phyloP scores from a whole-genome alignment of 768 basidiomycete species.

The Russula dissimulans region DNA sequence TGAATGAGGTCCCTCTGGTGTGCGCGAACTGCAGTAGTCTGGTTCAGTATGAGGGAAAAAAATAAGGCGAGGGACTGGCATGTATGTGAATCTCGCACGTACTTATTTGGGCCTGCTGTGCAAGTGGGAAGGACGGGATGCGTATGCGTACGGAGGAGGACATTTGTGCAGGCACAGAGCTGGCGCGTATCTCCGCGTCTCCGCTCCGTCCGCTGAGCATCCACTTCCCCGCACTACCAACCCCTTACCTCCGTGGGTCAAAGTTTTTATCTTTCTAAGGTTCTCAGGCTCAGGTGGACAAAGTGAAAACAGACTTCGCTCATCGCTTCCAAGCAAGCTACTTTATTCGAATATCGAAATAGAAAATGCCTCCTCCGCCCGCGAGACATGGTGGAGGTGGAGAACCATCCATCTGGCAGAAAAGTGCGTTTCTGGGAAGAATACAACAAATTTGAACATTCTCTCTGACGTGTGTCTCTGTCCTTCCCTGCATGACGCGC shows the following conservation, averaged over 20 bases:
- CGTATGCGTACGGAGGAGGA: not conserved
- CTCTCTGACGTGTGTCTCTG: conserved; percentile 3
- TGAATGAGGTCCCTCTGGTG: conserved; percentile 79
- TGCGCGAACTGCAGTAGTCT: conserved; percentile 54
- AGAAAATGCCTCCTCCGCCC: conserved; percentile 16
- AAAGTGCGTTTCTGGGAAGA: conserved; percentile 14
- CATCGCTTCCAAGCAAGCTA: not conserved
- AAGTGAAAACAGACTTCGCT: not conserved
- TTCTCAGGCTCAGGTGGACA: no score
- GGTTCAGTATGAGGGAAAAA: not conserved
- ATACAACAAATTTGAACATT: not conserved
- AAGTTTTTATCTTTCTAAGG: no score
- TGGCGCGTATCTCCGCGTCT: no score
- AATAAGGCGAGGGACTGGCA: not conserved
- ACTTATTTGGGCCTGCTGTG: conserved; percentile 87
- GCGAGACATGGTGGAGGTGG: conserved; percentile 12
- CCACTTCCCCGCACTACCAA: no score
- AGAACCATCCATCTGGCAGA: conserved; percentile 21
- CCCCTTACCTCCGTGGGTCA: no score
- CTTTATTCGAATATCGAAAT: not conserved
- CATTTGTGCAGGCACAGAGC: not conserved
- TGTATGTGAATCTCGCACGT: conserved; percentile 25
- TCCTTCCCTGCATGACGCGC: conserved; percentile 5
- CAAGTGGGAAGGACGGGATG: conserved; percentile 46
- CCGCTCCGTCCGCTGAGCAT: no score